phyloP scores from a whole-genome alignment of 352 stramenopile species.

The Phytophthora macrochlamydospora region DNA sequence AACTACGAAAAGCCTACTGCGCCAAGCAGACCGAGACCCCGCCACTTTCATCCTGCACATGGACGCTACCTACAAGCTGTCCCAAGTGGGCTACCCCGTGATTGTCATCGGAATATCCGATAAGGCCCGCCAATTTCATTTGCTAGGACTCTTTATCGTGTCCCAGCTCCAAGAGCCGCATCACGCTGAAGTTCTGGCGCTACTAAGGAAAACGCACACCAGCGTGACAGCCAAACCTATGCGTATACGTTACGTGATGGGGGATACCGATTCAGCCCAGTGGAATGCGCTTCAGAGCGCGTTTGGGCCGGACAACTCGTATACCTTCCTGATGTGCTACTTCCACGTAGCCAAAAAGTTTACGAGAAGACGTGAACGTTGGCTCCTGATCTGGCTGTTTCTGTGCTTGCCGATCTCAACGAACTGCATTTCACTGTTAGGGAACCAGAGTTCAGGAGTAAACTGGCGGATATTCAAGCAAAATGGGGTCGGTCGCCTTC shows the following conservation, averaged over 20 bases:
- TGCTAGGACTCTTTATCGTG: conserved; percentile 25
- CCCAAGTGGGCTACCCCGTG: conserved; percentile 18
- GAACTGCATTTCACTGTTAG: conserved; percentile 13
- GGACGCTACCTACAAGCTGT: conserved; percentile 37
- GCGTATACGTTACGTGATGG: conserved; percentile 16
- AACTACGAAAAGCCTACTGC: conserved; percentile 16
- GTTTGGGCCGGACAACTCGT: background rate
- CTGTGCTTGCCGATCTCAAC: conserved; percentile 12
- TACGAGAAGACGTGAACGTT: conserved; percentile 11
- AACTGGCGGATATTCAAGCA: background rate
- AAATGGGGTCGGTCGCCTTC: background rate
- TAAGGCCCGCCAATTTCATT: conserved; percentile 19
- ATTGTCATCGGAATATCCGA: conserved; percentile 31
- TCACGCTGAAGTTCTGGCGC: background rate
- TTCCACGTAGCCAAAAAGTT: conserved; percentile 25
- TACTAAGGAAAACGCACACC: conserved; percentile 1
- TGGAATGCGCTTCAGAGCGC: conserved; percentile 17
- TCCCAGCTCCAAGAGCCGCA: conserved; percentile 21
- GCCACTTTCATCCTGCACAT: conserved; percentile 26
- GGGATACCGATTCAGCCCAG: conserved; percentile 26
- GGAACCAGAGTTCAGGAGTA: background rate
- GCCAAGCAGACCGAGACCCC: conserved; percentile 2
- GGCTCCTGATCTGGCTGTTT: background rate
- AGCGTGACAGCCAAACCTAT: conserved; percentile 1
- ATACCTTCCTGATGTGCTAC: conserved; percentile 24